Percentiles rank a stretch among this genome's conserved stretches.
Conservation (phyloP, 2,329 filamentous ascomycete genomes). For the Fonsecaea monophora region DNA sequence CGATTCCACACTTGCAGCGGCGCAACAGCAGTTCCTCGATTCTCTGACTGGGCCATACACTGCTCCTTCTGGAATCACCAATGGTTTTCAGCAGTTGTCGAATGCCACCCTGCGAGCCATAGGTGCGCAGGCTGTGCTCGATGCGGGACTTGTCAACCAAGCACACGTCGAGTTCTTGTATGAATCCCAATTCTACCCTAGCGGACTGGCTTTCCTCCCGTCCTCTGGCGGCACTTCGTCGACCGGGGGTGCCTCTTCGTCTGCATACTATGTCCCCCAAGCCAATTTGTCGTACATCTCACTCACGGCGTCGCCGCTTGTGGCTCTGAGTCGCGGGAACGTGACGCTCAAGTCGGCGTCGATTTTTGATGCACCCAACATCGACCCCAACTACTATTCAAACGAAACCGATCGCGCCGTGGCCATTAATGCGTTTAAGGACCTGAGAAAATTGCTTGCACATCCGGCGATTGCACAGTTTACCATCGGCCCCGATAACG, state of each 20-base stretch:
- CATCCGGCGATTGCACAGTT: conserved; percentile 40
- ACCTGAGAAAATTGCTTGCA: conserved; percentile 40
- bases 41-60: conserved; percentile 44
- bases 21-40: conserved; percentile 41
- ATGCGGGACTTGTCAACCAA: conserved; percentile 38
- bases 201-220: conserved; percentile 32
- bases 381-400: conserved; percentile 38
- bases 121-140: conserved; percentile 38
- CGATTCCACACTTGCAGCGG: conserved; percentile 40
- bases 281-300: conserved; percentile 46
- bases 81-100: conserved; percentile 44
- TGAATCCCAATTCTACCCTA: conserved; percentile 40
- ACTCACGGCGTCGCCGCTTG: conserved; percentile 43
- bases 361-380: conserved; percentile 27
- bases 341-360: conserved; percentile 33
- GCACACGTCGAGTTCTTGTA: conserved; percentile 42
- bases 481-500: conserved; percentile 44
- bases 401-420: conserved; percentile 35
- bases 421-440: conserved; percentile 39
- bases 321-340: conserved; percentile 36
- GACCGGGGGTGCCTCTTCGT: background rate
- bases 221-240: conserved; percentile 6
- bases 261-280: conserved; percentile 20
- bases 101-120: conserved; percentile 35
- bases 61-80: conserved; percentile 44